These are phyloP conservation scores for Hypoxylon fuscum DNA, from an alignment of 495 filamentous ascomycete genomes.

Conservation along the genomic window DNA sequence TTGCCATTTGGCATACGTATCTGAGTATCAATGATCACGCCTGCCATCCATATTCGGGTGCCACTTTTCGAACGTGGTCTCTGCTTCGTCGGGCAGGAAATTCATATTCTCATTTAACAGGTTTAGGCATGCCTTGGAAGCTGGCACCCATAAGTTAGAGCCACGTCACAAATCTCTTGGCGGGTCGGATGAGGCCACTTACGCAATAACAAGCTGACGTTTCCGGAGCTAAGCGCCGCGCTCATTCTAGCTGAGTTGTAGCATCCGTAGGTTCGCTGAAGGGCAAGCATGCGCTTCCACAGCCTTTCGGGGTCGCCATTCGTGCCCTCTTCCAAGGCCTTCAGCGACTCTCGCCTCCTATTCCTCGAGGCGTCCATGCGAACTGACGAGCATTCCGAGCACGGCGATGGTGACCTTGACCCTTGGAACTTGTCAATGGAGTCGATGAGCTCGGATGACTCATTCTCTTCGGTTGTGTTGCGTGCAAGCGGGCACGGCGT, in stretches of 20 bases:
- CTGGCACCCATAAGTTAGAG: slow-evolving; percentile 36
- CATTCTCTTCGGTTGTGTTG: slow-evolving; percentile 11
- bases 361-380: slow-evolving; percentile 14
- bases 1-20: neutral
- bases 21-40: slow-evolving; percentile 8
- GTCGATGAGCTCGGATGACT: slow-evolving; percentile 13
- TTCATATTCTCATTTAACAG: slow-evolving; percentile 55
- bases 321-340: slow-evolving; percentile 43
- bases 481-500: slow-evolving; percentile 40
- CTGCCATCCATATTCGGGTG: slow-evolving; percentile 1
- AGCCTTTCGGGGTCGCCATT: slow-evolving; percentile 48
- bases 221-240: slow-evolving; percentile 50
- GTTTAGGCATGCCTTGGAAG: slow-evolving; percentile 53
- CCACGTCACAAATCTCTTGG: slow-evolving; percentile 8
- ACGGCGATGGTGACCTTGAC: slow-evolving; percentile 37
- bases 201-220: slow-evolving; percentile 49
- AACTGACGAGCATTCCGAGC: slow-evolving; percentile 31
- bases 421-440: slow-evolving; percentile 23
- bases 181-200: slow-evolving; percentile 30
- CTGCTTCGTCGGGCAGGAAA: slow-evolving; percentile 50
- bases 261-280: slow-evolving; percentile 54
- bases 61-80: slow-evolving; percentile 13
- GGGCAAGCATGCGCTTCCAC: slow-evolving; percentile 56
- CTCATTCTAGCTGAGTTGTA: slow-evolving; percentile 58
- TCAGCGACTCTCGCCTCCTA: slow-evolving; percentile 41